Evolutionary conservation across 1,284 basidiomycete genomes (phyloP), one percentile per base, ranked within the genome.

Genomic region (Fistulinella staudtii): DNA sequence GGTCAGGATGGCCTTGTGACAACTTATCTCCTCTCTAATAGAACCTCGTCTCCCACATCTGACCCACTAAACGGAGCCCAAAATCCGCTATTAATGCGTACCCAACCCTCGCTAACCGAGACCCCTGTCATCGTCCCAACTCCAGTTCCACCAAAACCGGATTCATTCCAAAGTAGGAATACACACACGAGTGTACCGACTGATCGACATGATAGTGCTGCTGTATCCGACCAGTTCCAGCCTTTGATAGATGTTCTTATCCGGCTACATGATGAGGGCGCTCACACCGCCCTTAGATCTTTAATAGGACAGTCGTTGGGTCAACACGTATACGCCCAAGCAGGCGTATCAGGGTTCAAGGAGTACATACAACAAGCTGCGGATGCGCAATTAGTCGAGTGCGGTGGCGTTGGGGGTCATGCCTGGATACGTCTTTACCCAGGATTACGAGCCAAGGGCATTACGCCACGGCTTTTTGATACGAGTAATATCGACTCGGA

Each of bases 351-450:
- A 3, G 56, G 51, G 14, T 66, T 71, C 45, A 55, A 49, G 18
- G 57, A 61, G 27, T 70, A 70, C 36, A 22, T 64, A 34, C 41
- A 34, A 21, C 47, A 49, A 53, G 58, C 72, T 21, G 55, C 53
- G 28, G 52, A 58, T 28, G 55, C 53, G 6, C 57, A 53, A 15
- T 43, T 74, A 13, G 49, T 75, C 31, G 35, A 61, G 24, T 47
- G 58, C 6, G 72, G 70, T 28, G 71, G 68, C 10, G 27, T 35
- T 27, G 51, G 57, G 28, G 60, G 60, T 13, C 23, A 52, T 39
- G 64, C 56, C 2, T 73, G 71, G 68, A 61, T 74, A 43, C 36
- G 55, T 24, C 55, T 72, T 50, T 57, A 61, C 56, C 63, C 61
- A 25, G 51, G 50, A 39, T 41, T 67, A 38, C 49, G 25, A 36